Evolutionary conservation across 2,329 filamentous ascomycete species (phyloP).

Genomic region (Sclerotinia spermophila): DNA sequence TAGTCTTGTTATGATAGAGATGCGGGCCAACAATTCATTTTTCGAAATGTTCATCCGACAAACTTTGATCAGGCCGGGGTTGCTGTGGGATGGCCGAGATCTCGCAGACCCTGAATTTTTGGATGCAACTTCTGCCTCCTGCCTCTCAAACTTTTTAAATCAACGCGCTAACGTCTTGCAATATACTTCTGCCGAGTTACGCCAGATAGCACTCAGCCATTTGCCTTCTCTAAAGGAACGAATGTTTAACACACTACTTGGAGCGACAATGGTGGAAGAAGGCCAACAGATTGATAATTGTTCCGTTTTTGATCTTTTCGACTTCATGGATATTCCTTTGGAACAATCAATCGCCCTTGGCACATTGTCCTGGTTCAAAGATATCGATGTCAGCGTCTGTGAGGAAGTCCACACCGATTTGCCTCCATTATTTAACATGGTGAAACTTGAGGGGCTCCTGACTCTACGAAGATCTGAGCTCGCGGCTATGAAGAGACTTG

Average conservation of each 20-base stretch:
- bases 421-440: slow-evolving; percentile 61
- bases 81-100: slow-evolving; percentile 69
- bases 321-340: slow-evolving; percentile 72
- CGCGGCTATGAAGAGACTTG: slow-evolving; percentile 47
- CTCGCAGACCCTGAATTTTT: slow-evolving; percentile 64
- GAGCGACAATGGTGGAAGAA: slow-evolving; percentile 64
- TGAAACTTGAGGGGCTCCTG: slow-evolving; percentile 70
- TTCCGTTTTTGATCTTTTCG: slow-evolving; percentile 87
- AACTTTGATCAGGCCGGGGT: slow-evolving; percentile 62
- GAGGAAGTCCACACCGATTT: slow-evolving; percentile 56
- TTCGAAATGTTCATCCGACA: slow-evolving; percentile 72
- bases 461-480: slow-evolving; percentile 64
- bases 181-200: slow-evolving; percentile 82
- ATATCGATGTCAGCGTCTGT: slow-evolving; percentile 65
- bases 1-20: slow-evolving; percentile 68
- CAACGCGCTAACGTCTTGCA: slow-evolving; percentile 75
- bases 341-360: slow-evolving; percentile 47
- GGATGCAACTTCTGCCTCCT: slow-evolving; percentile 42
- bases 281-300: slow-evolving; percentile 63
- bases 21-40: slow-evolving; percentile 76
- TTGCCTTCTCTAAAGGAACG: slow-evolving; percentile 67
- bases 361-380: slow-evolving; percentile 58
- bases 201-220: slow-evolving; percentile 66
- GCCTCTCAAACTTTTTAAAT: slow-evolving; percentile 62
- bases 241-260: slow-evolving; percentile 71